Evolutionary conservation across 345 rosid genomes (phyloP), one percentile per base, ranked within the genome.

Genomic region (Euphorbia peplus): DNA sequence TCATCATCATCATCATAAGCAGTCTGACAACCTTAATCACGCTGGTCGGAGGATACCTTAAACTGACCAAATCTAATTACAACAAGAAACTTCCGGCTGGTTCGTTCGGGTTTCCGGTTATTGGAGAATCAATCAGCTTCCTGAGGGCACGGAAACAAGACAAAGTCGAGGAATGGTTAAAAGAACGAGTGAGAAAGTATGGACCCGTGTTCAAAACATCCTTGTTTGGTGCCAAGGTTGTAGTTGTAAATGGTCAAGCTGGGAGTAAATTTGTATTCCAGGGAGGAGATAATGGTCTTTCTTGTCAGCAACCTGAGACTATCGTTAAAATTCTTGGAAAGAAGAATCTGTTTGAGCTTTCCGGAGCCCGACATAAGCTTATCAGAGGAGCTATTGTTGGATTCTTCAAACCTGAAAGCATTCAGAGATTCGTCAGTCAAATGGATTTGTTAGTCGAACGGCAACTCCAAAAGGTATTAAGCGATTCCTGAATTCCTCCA

Each of bases 171-270:
- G 54, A 72, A 62, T 73, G 83, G 83, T 22, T 76, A 1, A 67
- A 66, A 29, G 47, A 21, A 25, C 63, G 73, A n/a, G n/a, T n/a
- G n/a, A n/a, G n/a, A n/a, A n/a, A n/a, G 67, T 62, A 68, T 6
- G 75, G 77, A 65, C 78, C 70, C 4, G 55, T 76, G 4, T 76
- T 79, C 65, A 76, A 79, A 69, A 66, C 83, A 28, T 72, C 80
- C 9, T 24, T 72, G 19, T 1, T 66, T 48, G 83, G 77, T 13
- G 65, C 72, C 0, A 69, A 47, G 12, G 44, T 54, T 50, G 69
- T 72, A 14, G 59, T 79, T 37, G 3, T 79, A 29, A 66, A 70
- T 0, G 80, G 80, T 28, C 75, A 65, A 30, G 69, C 60, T 19
- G 73, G 75, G 2, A 76, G 73, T 46, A 28, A 50, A 24, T 72